Base-by-base conservation (phyloP, 106 monocot species). In the Vanilla planifolia region DNA sequence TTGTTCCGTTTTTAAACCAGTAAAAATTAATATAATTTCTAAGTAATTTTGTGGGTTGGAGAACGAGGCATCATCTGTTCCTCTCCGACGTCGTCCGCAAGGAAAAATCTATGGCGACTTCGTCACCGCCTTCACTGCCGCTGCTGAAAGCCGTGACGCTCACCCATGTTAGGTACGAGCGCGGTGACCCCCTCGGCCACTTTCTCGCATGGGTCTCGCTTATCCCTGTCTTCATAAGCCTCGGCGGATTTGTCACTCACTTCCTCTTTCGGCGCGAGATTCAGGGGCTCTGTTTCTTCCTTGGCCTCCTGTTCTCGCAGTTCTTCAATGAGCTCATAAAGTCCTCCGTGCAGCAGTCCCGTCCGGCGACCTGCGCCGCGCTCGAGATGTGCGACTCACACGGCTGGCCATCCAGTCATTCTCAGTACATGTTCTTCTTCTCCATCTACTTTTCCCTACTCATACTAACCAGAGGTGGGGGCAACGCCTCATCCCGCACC, bases 351-450 rank as follows among this genome's bases (percentile, higher is more conserved):
- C 71, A 87, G 60, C 91, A 98, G 68, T 79, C 91, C 9, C 76
- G 96, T 16, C 96, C 96, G 19, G 87, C 67, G 5, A 91, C 86
- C 28, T 98, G 96, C 75, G 80, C 60, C 14, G 77, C 71, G 33
- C 84, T 98, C 26, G 91, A 98, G 79, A 75, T 65, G 26, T 98
- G 96, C 74, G 96, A 91, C 33, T 98, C 91, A 32, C 85, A 88
- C 59, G 96, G 96, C n/a, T 98, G 96, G 96, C 96, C 96, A 37
- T 98, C 96, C 29, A 77, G 76, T 61, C 96, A 98, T 73, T 91
- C 91, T 9, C 91, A 98, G 73, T 98, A 88, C 75, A 98, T 85
- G 87, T 87, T 91, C 91, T 98, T 98, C 81, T 98, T 98, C 65
- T 76, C 96, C 42, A 43, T 59, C 59, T 98, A 91, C 59, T 78